Evolutionary conservation across 2,329 filamentous ascomycete genomes (phyloP).

Genomic region (Aspergillus sojae): DNA sequence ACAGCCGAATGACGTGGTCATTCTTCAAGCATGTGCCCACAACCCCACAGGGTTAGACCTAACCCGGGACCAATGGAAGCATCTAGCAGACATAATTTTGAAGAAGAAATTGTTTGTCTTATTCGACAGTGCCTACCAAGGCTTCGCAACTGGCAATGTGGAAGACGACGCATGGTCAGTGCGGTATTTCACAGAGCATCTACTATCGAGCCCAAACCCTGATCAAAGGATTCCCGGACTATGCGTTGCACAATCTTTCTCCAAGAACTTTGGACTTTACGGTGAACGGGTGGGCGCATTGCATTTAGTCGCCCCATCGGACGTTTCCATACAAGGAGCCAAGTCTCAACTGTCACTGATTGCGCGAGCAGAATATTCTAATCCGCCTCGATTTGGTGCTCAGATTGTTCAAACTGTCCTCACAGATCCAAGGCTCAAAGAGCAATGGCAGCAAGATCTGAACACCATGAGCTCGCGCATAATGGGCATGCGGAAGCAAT

Average conservation of each 20-base stretch:
- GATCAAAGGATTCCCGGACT: constrained; percentile 29
- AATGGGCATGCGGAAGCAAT: constrained; percentile 37
- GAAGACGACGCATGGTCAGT: constrained; percentile 78
- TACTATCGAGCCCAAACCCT: not conserved
- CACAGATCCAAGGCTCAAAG: constrained; percentile 20
- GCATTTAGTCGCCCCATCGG: constrained; percentile 52
- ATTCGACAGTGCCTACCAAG: constrained; percentile 93
- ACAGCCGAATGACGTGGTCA: constrained; percentile 74
- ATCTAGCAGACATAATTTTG: constrained; percentile 71
- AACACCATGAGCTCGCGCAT: constrained; percentile 39
- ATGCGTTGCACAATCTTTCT: constrained; percentile 54
- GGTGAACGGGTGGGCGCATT: constrained; percentile 88
- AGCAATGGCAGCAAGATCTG: constrained; percentile 38
- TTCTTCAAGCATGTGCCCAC: constrained; percentile 89
- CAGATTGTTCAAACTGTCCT: constrained; percentile 33
- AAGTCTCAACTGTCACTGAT: constrained; percentile 15
- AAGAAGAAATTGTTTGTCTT: constrained; percentile 81
- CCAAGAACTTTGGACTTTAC: constrained; percentile 72
- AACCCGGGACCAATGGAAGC: constrained; percentile 80
- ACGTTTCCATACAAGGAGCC: constrained; percentile 11
- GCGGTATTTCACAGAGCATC: constrained; percentile 69
- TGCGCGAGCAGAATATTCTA: constrained; percentile 32
- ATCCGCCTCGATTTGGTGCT: constrained; percentile 33
- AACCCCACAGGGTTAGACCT: constrained; percentile 95
- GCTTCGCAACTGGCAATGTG: constrained; percentile 84